phyloP scores from a whole-genome alignment of 129 eudicot species.

The Sambucus nigra region DNA sequence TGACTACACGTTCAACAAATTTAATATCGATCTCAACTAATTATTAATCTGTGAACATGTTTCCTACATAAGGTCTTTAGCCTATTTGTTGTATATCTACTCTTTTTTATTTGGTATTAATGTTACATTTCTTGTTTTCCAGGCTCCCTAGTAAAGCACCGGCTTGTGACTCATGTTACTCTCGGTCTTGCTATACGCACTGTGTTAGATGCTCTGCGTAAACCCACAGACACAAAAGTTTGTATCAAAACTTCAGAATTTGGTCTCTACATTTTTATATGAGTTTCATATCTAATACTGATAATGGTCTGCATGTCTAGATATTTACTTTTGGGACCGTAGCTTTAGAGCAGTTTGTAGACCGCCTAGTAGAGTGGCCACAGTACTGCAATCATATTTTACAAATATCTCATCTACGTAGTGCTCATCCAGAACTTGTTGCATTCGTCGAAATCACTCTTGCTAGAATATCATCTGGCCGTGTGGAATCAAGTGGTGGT shows the following conservation, averaged over 20 bases:
- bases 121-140: conserved; percentile 6
- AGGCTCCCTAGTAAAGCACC: conserved; percentile 88
- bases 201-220: conserved; percentile 85
- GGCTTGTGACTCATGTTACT: conserved; percentile 77
- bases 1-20: no score
- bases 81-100: background rate
- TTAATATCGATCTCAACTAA: no score
- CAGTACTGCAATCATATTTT: conserved; percentile 90
- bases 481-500: conserved; percentile 46
- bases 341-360: conserved; percentile 85
- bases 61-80: no score
- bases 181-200: conserved; percentile 87
- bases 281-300: conserved; percentile 3
- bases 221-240: conserved; percentile 87
- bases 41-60: no score
- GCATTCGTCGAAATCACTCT: conserved; percentile 62
- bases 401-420: conserved; percentile 86
- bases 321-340: conserved; percentile 87
- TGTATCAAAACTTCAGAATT: conserved; percentile 3
- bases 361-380: conserved; percentile 92
- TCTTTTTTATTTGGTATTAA: background rate
- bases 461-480: conserved; percentile 56
- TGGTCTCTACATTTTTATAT: background rate
- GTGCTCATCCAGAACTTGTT: conserved; percentile 69
- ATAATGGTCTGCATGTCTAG: conserved; percentile 22